These are phyloP conservation scores for Akanthomyces uredinophilus DNA, from an alignment of 2,329 filamentous ascomycete species.

Conservation along the genomic window DNA sequence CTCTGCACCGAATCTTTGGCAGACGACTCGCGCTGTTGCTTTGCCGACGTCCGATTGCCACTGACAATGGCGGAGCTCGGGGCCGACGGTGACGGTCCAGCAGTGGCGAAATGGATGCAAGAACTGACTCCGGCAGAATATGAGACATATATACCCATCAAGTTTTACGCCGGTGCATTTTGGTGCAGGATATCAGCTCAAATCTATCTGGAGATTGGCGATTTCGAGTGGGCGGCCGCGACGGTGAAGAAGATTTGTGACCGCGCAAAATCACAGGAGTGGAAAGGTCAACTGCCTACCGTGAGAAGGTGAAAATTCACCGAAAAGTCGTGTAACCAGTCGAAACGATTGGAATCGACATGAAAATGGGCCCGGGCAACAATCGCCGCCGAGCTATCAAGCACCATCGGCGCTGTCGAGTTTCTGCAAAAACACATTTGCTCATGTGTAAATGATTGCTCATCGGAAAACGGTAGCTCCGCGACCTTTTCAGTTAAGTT, in stretches of 20 bases:
- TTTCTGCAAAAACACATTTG: too few relatives aligned
- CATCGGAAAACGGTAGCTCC: too few relatives aligned
- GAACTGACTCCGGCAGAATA: conserved; percentile 35
- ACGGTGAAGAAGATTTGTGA: conserved; percentile 34
- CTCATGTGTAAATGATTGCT: too few relatives aligned
- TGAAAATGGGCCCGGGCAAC: too few relatives aligned
- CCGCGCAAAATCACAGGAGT: neutral
- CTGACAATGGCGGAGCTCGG: conserved; percentile 41
- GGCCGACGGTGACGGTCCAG: conserved; percentile 15
- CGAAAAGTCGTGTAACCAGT: too few relatives aligned
- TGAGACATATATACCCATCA: conserved; percentile 55
- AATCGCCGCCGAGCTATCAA: too few relatives aligned
- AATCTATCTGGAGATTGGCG: conserved; percentile 59
- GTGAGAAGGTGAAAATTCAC: too few relatives aligned
- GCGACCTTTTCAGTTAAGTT: too few relatives aligned
- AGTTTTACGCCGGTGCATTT: conserved; percentile 49
- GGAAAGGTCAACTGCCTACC: too few relatives aligned
- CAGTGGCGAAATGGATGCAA: conserved; percentile 28
- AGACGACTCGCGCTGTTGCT: neutral
- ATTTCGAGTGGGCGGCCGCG: conserved; percentile 58
- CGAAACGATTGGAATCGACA: too few relatives aligned
- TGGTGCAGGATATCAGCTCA: conserved; percentile 63
- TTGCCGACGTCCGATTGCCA: neutral
- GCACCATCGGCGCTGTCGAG: too few relatives aligned
- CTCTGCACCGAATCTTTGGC: conserved; percentile 32